These are phyloP conservation scores for Candida andamanensis DNA, from an alignment of 805 yeast genomes.

Conservation along the genomic window DNA sequence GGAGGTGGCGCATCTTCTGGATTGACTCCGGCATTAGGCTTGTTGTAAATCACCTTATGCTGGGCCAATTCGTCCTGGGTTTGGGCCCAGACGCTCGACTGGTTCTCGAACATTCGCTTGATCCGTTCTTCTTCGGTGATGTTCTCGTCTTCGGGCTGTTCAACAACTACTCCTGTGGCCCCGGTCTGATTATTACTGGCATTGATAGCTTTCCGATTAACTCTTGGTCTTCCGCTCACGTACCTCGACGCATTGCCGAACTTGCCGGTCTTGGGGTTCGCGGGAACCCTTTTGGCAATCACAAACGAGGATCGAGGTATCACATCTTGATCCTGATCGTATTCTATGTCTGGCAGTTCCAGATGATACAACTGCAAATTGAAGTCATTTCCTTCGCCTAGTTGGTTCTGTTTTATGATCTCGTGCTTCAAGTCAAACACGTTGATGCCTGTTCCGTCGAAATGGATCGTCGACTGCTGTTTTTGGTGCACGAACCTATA, in stretches of 20 bases:
- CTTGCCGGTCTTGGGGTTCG: conserved; percentile 37
- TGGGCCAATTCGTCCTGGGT: conserved; percentile 88
- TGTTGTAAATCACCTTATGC: conserved; percentile 69
- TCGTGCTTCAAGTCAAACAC: conserved; percentile 93
- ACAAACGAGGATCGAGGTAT: conserved; percentile 86
- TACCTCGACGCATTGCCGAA: conserved; percentile 62
- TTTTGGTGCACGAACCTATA: conserved; percentile 83
- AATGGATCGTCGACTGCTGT: conserved; percentile 68
- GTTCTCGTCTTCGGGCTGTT: conserved; percentile 29
- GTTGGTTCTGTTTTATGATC: conserved; percentile 71
- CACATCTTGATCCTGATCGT: conserved; percentile 85
- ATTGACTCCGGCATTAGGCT: conserved; percentile 30
- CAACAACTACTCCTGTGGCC: conserved; percentile 14
- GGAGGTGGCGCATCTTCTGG: conserved; percentile 85
- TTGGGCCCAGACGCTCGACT: conserved; percentile 90
- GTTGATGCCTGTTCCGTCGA: conserved; percentile 95
- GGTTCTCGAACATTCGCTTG: conserved; percentile 86
- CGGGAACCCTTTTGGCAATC: conserved; percentile 74
- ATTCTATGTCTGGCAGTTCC: conserved; percentile 58
- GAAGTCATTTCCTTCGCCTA: conserved; percentile 81
- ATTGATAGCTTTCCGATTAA: conserved; percentile 35
- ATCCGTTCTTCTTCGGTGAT: conserved; percentile 82
- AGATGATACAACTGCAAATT: conserved; percentile 64
- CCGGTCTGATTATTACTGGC: conserved; percentile 14
- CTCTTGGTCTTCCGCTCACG: conserved; percentile 64